A percentile compares a stretch with the other conserved stretches of the same genome.
Evolutionary conservation across 352 stramenopile genomes (phyloP).

Genomic region (Pythium plurisporium): DNA sequence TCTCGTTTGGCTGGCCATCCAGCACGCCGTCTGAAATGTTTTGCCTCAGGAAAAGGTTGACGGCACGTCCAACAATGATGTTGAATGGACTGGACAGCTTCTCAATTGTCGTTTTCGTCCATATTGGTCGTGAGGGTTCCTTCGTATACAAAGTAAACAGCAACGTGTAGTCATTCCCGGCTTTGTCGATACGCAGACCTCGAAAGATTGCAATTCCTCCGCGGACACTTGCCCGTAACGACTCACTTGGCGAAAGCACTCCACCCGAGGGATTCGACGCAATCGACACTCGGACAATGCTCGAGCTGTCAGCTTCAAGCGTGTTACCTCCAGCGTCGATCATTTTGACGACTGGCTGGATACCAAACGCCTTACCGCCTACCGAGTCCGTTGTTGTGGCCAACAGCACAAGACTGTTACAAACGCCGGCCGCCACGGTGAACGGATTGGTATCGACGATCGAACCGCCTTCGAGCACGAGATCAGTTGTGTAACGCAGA

Average conservation of each 20-base stretch:
- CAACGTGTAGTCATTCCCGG: constrained; percentile 69
- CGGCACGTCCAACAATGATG: constrained; percentile 40
- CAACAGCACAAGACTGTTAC: constrained; percentile 43
- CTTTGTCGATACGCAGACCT: constrained; percentile 68
- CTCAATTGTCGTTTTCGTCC: constrained; percentile 45
- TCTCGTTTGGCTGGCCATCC: constrained; percentile 70
- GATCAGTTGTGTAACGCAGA: constrained; percentile 61
- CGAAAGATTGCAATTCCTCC: constrained; percentile 64
- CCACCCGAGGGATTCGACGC: constrained; percentile 68
- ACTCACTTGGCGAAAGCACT: constrained; percentile 36
- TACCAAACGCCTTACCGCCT: constrained; percentile 68
- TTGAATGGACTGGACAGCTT: constrained; percentile 57
- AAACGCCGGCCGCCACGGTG: constrained; percentile 58
- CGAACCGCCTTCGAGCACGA: constrained; percentile 43
- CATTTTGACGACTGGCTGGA: constrained; percentile 75
- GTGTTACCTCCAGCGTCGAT: constrained; percentile 71
- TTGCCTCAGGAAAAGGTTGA: constrained; percentile 42
- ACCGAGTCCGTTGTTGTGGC: constrained; percentile 32
- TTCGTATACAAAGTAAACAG: constrained; percentile 64
- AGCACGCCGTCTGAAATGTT: constrained; percentile 62
- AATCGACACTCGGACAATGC: constrained; percentile 55
- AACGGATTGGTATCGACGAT: constrained; percentile 72
- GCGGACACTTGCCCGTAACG: constrained; percentile 36
- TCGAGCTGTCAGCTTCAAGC: constrained; percentile 61
- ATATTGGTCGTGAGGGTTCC: constrained; percentile 30